Conservation (phyloP, 208 protist species). For the Leptomonas seymouri region DNA sequence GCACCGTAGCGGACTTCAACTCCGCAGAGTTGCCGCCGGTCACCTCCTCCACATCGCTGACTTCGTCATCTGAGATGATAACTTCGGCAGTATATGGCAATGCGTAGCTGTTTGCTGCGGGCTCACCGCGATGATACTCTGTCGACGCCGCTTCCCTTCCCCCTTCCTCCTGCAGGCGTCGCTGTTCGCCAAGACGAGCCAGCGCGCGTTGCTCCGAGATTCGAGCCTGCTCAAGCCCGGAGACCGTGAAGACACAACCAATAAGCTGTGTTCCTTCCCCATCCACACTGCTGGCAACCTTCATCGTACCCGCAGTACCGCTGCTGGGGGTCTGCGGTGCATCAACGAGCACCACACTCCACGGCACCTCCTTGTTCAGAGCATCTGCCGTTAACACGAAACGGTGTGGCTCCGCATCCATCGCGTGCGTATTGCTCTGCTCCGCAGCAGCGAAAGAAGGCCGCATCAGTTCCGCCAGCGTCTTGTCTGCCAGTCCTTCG, state of each 20-base stretch:
- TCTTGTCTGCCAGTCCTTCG: constrained; percentile 43
- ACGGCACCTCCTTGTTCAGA: constrained; percentile 67
- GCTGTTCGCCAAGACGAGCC: not conserved
- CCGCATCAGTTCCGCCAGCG: constrained; percentile 30
- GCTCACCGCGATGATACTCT: not conserved
- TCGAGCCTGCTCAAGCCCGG: constrained; percentile 26
- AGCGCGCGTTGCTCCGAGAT: constrained; percentile 21
- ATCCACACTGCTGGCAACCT: not conserved
- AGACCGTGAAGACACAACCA: constrained; percentile 9
- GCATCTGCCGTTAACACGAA: constrained; percentile 64
- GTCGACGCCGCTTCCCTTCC: not conserved
- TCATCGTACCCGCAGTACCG: not conserved
- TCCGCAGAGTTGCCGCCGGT: not conserved
- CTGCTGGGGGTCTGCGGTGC: not conserved
- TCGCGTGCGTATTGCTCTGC: not conserved
- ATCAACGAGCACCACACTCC: constrained; percentile 58
- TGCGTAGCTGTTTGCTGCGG: not conserved
- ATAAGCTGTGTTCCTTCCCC: not conserved
- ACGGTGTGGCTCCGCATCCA: not conserved
- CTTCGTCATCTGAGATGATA: constrained; percentile 6
- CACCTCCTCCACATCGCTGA: constrained; percentile 6
- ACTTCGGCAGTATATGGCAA: not conserved
- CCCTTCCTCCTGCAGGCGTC: not conserved
- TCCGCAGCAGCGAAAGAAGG: not conserved
- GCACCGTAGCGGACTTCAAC: not conserved